Conservation (phyloP, 148 eudicot genomes). For the Silene latifolia region DNA sequence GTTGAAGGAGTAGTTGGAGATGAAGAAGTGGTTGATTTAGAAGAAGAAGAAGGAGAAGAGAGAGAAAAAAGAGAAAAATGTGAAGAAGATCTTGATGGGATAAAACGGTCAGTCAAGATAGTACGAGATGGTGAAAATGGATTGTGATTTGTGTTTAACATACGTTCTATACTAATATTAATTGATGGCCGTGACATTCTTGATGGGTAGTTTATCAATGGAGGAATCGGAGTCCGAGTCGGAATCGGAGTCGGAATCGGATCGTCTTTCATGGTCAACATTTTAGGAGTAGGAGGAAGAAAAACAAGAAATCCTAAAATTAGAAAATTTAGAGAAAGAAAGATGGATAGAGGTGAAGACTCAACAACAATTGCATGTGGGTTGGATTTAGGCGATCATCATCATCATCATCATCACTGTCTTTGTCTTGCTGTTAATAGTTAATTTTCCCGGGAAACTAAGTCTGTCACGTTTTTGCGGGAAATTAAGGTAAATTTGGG, state of each 20-base stretch:
- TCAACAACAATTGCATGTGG: background rate
- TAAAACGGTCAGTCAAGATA: slow-evolving; percentile 75
- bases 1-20: background rate
- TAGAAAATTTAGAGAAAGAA: background rate
- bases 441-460: background rate
- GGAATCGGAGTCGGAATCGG: background rate
- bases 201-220: slow-evolving; percentile 28
- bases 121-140: slow-evolving; percentile 65
- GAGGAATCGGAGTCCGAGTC: background rate
- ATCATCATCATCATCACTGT: no score
- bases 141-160: slow-evolving; percentile 41
- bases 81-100: slow-evolving; percentile 70
- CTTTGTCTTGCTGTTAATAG: background rate
- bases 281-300: no score
- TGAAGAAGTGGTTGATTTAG: background rate
- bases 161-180: slow-evolving; percentile 22
- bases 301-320: no score
- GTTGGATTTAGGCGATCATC: background rate
- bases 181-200: slow-evolving; percentile 28
- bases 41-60: slow-evolving; percentile 17
- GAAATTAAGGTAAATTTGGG: background rate
- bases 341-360: background rate
- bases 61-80: slow-evolving; percentile 69
- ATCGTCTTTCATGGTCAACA: background rate
- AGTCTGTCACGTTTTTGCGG: background rate